Percentiles rank a stretch among this genome's conserved stretches.
Evolutionary conservation across 2,329 filamentous ascomycete genomes (phyloP).

Genomic region (Trichoderma pleuroti): DNA sequence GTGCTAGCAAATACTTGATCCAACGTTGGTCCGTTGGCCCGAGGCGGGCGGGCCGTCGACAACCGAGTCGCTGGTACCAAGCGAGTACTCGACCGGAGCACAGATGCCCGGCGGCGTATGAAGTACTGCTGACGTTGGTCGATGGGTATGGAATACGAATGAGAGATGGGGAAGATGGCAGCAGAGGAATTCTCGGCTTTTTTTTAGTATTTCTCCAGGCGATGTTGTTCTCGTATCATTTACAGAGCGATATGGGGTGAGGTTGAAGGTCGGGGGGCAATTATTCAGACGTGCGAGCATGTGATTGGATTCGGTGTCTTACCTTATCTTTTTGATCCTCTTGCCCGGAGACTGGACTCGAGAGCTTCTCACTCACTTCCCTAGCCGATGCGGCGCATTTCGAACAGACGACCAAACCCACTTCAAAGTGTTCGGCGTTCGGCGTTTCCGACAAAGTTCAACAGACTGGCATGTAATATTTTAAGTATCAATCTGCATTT

Average conservation of each 20-base stretch:
- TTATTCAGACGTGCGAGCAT: background rate
- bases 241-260: background rate
- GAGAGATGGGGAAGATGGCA: background rate
- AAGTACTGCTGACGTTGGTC: background rate
- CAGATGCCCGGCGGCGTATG: background rate
- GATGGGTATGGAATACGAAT: background rate
- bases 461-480: background rate
- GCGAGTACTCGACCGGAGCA: background rate
- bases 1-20: background rate
- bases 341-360: background rate
- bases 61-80: background rate
- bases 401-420: background rate
- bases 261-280: background rate
- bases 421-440: background rate
- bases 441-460: background rate
- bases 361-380: background rate
- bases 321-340: slow-evolving; percentile 6
- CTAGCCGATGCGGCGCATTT: background rate
- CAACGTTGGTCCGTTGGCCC: slow-evolving; percentile 11
- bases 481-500: background rate
- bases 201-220: background rate
- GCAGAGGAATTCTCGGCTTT: background rate
- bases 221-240: background rate
- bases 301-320: background rate
- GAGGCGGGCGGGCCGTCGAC: slow-evolving; percentile 7